Evolutionary conservation across 768 basidiomycete genomes (phyloP).

Genomic region (Floccularia luteovirens): DNA sequence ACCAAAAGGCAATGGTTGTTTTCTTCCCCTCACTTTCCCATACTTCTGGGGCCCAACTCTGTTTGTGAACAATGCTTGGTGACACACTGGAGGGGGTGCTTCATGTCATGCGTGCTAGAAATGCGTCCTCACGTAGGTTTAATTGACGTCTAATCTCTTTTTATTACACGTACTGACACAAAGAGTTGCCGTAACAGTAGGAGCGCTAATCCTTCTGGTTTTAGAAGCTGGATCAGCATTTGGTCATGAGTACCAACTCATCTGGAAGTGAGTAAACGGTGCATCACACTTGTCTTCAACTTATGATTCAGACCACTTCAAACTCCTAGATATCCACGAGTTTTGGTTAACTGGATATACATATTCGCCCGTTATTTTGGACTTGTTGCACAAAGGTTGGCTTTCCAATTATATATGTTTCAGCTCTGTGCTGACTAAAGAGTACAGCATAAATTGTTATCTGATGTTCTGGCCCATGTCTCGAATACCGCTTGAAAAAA

Average conservation of each 20-base stretch:
- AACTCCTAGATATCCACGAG: not conserved
- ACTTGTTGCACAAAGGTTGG: not conserved
- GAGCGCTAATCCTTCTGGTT: conserved; percentile 1
- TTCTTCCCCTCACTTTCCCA: no score
- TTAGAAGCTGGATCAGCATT: not conserved
- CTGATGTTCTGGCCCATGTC: conserved; percentile 2
- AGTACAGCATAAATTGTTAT: conserved; percentile 1
- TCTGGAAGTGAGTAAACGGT: conserved; percentile 3
- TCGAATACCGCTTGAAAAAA: not conserved
- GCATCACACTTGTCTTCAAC: not conserved
- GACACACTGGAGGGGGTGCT: no score
- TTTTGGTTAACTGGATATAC: not conserved
- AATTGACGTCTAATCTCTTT: not conserved
- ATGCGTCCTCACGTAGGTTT: conserved; percentile 1
- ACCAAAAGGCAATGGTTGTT: no score
- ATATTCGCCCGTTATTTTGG: conserved; percentile 4
- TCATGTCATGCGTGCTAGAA: not conserved
- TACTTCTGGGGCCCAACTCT: no score
- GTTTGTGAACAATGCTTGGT: no score
- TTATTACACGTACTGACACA: not conserved
- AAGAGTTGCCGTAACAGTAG: not conserved
- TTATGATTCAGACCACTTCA: not conserved
- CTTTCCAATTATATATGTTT: not conserved
- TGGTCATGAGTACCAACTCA: conserved; percentile 1
- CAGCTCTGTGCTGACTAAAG: not conserved